Base-by-base conservation (phyloP, 2,329 filamentous ascomycete genomes). In the Penicillium sp. region DNA sequence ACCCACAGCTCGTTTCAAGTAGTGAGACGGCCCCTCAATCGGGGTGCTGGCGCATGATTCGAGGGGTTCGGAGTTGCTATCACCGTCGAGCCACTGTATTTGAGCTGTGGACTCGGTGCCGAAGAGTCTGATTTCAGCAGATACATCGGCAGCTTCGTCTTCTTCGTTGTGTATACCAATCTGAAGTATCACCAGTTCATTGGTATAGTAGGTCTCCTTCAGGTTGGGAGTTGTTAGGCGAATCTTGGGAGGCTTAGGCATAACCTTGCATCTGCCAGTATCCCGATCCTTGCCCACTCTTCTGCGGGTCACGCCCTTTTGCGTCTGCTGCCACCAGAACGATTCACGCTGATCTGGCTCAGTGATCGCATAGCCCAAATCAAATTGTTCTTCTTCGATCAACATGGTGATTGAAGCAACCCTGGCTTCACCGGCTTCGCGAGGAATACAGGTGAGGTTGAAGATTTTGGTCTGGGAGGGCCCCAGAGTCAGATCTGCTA, bases 241-340 rank as follows among this genome's bases (percentile, higher is more conserved):
- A 78, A 99, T 86, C 74, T 97, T 97, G 0, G 94, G 94, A 29
- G 93, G 94, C 63, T 95, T 90, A 1, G 94, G 93, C 53, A 92
- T 81, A 25, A 99, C 86, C 55, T 85, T 87, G 55, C 96, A 83
- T 2, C 78, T 77, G 34, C 83, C 78, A 1, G 79, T 78, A 55
- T 83, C 78, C 39, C 75, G 70, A 53, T 76, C 75, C 52, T 78
- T 78, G 23, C 78, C 75, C 25, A 81, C 68, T 43, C 70, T 69
- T 63, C 74, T 76, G 47, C 67, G 66, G 27, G 71, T 56, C 9
- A 72, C 63, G 2, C 70, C 72, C 29, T 73, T 73, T 25, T 67
- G 65, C 34, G 69, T 74, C 13, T 72, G 60, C 38, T 71, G 68
- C 78, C 79, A 81, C 76, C 78, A 79, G 29, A 71, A 72, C 6